Percentiles rank a stretch among this genome's conserved stretches.
Conservation (phyloP, 2,329 filamentous ascomycete genomes). For the Cladophialophora exuberans region DNA sequence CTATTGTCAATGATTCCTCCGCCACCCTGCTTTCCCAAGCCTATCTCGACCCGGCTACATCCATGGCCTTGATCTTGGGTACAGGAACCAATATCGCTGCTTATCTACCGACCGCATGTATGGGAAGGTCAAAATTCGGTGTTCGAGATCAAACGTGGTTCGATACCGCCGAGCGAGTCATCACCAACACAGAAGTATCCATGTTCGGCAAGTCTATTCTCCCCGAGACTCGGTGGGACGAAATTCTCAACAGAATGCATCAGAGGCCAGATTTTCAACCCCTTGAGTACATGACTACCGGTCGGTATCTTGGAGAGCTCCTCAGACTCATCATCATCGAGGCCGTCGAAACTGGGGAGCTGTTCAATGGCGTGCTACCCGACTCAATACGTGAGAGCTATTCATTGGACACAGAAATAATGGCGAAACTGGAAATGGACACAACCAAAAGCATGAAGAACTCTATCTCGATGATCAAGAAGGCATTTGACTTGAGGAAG, state of each 20-base stretch:
- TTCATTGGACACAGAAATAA: conserved; percentile 61
- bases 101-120: conserved; percentile 59
- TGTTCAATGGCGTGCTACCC: conserved; percentile 62
- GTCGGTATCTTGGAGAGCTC: conserved; percentile 67
- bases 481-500: conserved; percentile 53
- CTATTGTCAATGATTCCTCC: conserved; percentile 67
- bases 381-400: conserved; percentile 60
- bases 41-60: conserved; percentile 62
- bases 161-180: conserved; percentile 60
- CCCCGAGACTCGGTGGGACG: conserved; percentile 65
- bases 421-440: conserved; percentile 60
- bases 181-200: conserved; percentile 68
- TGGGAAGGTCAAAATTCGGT: conserved; percentile 61
- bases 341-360: conserved; percentile 57
- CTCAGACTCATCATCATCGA: conserved; percentile 64
- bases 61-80: conserved; percentile 66
- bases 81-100: conserved; percentile 69
- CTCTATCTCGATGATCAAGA: conserved; percentile 52
- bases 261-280: conserved; percentile 65
- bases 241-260: conserved; percentile 61
- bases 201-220: conserved; percentile 65
- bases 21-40: conserved; percentile 65
- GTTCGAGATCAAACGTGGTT: conserved; percentile 58
- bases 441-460: conserved; percentile 41
- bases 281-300: conserved; percentile 66